Conservation (phyloP, 495 filamentous ascomycete genomes). For the Penicillium egyptiacum region DNA sequence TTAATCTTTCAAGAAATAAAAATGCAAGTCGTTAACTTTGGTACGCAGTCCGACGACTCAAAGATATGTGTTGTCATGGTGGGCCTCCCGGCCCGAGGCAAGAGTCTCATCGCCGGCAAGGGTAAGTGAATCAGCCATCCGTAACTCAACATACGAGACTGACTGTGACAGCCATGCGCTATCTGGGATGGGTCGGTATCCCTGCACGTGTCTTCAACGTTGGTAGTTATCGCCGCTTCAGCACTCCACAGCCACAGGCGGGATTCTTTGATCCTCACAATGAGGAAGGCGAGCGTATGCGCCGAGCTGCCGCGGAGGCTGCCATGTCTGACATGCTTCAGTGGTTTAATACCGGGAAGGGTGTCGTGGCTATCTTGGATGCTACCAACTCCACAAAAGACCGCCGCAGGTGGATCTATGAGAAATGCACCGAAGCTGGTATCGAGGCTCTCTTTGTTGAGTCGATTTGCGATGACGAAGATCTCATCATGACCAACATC, state of each 20-base stretch:
- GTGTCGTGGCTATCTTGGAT: constrained; percentile 87
- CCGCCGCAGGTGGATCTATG: constrained; percentile 87
- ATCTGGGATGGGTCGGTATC: constrained; percentile 94
- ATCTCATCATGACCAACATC: constrained; percentile 95
- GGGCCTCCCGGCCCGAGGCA: constrained; percentile 89
- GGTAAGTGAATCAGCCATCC: constrained; percentile 53
- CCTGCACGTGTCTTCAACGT: constrained; percentile 94
- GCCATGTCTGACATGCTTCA: constrained; percentile 87
- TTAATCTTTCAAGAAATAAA: not conserved
- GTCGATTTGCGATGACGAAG: constrained; percentile 91
- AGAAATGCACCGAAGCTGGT: constrained; percentile 65
- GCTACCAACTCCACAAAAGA: constrained; percentile 92
- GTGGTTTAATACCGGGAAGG: constrained; percentile 74
- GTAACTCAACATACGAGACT: not conserved
- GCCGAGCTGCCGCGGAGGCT: constrained; percentile 82
- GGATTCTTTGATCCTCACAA: constrained; percentile 93
- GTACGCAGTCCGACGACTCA: constrained; percentile 82
- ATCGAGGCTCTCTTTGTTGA: constrained; percentile 95
- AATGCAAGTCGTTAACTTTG: constrained; percentile 17
- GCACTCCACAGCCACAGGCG: constrained; percentile 81
- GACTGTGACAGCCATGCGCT: constrained; percentile 71
- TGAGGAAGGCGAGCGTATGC: constrained; percentile 82
- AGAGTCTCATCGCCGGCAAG: constrained; percentile 96
- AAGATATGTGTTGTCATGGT: constrained; percentile 99
- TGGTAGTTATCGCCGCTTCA: constrained; percentile 83